Evolutionary conservation across 2,329 filamentous ascomycete species (phyloP), one percentile per base, ranked within the genome.

Genomic region (Tolypocladium pustulatum): DNA sequence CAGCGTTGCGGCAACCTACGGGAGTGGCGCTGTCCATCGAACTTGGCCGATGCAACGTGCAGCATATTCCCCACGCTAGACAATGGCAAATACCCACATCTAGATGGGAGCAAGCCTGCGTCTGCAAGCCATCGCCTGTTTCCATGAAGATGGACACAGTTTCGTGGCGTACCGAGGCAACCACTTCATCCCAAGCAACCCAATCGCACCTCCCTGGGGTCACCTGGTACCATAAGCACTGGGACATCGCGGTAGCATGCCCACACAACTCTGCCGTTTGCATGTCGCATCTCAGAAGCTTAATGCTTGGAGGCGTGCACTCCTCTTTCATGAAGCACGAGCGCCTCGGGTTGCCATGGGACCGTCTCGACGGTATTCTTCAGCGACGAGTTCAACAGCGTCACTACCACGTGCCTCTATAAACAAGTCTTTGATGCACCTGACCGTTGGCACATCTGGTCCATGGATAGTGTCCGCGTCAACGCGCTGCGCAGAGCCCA

Each of bases 161-260:
- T 88, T 87, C 63, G 76, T 75, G 53, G 80, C 81, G 46, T 88
- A 87, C 61, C 72, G 73, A 1, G 68, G 68, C 4, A 88, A 88
- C 61, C 85, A 85, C 1, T 81, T 88, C 20, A 79, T 88, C 51
- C 69, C 75, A 61, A 78, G 79, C 66, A 75, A 75, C 69, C 7
- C 78, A 85, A 61, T 88, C 88, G 72, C 81, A 85, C 30, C 85
- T 88, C 62, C 85, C 86, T 1, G 85, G 87, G 64, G 83, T 88
- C 2, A 74, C 85, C 52, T 82, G 82, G 74, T 80, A 85, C 61
- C 71, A 76, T 1, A 66, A 78, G 49, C 71, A 75, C 22, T 87
- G 84, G 84, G 79, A 84, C 43, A 81, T 84, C 77, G 76, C 78
- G 0, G 63, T 85, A 2, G 74, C 83, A 0, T 84, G 81, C 58